These are phyloP conservation scores for Scalesia atractyloides DNA, from an alignment of 129 eudicot genomes.

Conservation along the genomic window DNA sequence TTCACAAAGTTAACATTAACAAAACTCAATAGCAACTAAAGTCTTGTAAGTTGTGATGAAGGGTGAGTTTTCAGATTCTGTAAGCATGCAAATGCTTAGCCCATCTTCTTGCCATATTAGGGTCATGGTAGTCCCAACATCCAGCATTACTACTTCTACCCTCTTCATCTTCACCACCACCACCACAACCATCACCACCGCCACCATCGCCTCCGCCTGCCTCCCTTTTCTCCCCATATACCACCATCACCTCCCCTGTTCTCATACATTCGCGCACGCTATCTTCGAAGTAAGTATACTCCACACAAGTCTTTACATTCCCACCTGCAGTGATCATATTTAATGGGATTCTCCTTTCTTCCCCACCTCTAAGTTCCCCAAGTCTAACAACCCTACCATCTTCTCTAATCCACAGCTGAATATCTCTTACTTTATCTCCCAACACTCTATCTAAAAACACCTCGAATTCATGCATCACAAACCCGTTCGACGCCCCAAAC, in stretches of 20 bases:
- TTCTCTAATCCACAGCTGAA: constrained; percentile 63
- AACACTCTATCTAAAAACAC: constrained; percentile 64
- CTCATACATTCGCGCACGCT: constrained; percentile 47
- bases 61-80: constrained; percentile 39
- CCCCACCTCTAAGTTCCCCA: constrained; percentile 78
- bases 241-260: constrained; percentile 64
- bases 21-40: constrained; percentile 14
- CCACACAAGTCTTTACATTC: constrained; percentile 44
- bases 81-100: constrained; percentile 86
- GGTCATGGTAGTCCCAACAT: constrained; percentile 82
- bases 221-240: constrained; percentile 44
- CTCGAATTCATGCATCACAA: constrained; percentile 80
- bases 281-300: constrained; percentile 65
- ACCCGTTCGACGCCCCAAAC: constrained; percentile 60
- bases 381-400: constrained; percentile 56
- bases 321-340: constrained; percentile 36
- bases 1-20: constrained; percentile 21
- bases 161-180: constrained; percentile 35
- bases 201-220: constrained; percentile 1
- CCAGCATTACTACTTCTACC: constrained; percentile 61
- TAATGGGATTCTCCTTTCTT: constrained; percentile 73
- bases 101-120: constrained; percentile 95
- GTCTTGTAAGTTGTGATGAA: background rate
- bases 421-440: constrained; percentile 68
- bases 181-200: constrained; percentile 27